Base-by-base conservation (phyloP, 169 alveolate genomes). In the Plasmodium vivax region DNA sequence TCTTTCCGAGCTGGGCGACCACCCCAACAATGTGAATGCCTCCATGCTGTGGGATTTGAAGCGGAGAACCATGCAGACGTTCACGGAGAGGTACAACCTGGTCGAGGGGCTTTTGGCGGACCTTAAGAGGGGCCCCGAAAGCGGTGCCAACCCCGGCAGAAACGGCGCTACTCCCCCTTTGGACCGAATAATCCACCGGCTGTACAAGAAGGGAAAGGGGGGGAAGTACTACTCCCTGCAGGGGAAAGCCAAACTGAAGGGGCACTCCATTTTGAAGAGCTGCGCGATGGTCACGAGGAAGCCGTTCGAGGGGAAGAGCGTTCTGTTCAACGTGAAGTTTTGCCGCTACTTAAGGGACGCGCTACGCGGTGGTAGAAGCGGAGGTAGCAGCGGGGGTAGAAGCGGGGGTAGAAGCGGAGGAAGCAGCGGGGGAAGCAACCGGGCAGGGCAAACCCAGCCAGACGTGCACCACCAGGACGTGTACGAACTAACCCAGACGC, bases 1-100 rank as follows among this genome's bases (percentile, higher is more conserved):
- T 79, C 93, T 97, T 9, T 96, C 98, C 10, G 99, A 97, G 75
- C 43, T 97, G 85, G 99, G 99, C 0, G 97, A 97, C 72, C 92
- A 97, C 19, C 96, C 95, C 8, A 98, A 97, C 30, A 98, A 98
- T 82, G 97, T 96, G 8, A 96, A 95, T 77, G 97, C 98, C 1
- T 97, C 98, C 1, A 95, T 90, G 68, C 95, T 96, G 27, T 98
- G 98, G 97, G 90, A 93, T 41, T 56, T 82, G 34, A 92, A 92
- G 72, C 75, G 58, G 62, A 88, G 83, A 47, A 92, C 95, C 3
- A 92, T 92, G 92, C 58, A 92, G 30, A 47, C 54, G 2, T 92
- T 92, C 83, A 47, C 80, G 16, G 92, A 92, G 58, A 92, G 72
- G 23, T 82, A 68, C 23, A 92, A 81, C 72, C n/a, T 71, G 34